Evolutionary conservation across 2,329 filamentous ascomycete species (phyloP).

Genomic region (Madurella mycetomatis): DNA sequence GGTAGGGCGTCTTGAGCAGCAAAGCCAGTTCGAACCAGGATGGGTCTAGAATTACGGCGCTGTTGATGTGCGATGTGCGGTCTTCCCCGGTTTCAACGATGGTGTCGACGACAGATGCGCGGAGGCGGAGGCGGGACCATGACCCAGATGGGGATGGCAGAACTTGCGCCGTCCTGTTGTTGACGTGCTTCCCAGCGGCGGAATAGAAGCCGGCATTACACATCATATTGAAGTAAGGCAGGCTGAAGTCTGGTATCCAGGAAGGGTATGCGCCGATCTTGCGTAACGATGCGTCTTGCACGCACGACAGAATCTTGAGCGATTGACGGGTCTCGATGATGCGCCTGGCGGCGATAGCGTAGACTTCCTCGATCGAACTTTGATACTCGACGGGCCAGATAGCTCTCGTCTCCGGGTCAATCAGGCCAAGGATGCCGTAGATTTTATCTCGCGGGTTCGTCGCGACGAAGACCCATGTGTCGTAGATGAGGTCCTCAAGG

Average conservation of each 20-base stretch:
- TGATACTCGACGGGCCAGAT: constrained; percentile 12
- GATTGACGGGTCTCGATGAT: constrained; percentile 6
- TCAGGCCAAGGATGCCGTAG: constrained; percentile 13
- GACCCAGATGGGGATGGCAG: not conserved
- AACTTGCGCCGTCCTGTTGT: not conserved
- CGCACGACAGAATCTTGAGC: constrained; percentile 12
- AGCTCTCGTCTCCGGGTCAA: not conserved
- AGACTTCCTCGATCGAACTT: constrained; percentile 2
- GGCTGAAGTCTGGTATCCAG: constrained; percentile 15
- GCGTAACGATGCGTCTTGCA: constrained; percentile 9
- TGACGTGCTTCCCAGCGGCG: not conserved
- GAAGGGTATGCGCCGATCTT: constrained; percentile 6
- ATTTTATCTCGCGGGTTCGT: constrained; percentile 15
- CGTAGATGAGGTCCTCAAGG: constrained; percentile 12
- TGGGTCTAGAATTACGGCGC: constrained; percentile 10
- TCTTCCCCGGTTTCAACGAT: constrained; percentile 9
- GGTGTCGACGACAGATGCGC: constrained; percentile 8
- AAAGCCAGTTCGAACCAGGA: constrained; percentile 16
- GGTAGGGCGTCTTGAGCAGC: constrained; percentile 9
- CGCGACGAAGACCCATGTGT: constrained; percentile 12
- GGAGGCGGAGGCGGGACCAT: constrained; percentile 9
- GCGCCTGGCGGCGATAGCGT: constrained; percentile 4
- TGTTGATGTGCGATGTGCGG: constrained; percentile 10
- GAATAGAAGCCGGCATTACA: constrained; percentile 7
- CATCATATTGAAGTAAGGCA: constrained; percentile 17